These are phyloP conservation scores for Macadamia tetraphylla DNA, from an alignment of 164 flowering plant species.

Conservation along the genomic window DNA sequence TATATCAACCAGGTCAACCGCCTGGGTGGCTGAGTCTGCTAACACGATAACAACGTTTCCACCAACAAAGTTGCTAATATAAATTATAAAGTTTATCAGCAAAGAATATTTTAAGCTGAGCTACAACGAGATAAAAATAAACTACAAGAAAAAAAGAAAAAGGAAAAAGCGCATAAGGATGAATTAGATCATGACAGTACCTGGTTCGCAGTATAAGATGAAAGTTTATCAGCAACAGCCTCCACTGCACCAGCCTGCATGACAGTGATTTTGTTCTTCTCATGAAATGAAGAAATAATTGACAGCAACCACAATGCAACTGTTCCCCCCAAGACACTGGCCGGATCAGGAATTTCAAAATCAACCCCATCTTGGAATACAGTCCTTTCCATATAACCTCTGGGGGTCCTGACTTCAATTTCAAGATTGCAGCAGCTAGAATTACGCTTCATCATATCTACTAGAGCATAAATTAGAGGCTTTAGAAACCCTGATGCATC, in stretches of 20 bases:
- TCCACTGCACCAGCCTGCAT: conserved; percentile 87
- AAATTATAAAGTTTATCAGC: no score
- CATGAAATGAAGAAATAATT: conserved; percentile 52
- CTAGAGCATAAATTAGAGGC: conserved; percentile 54
- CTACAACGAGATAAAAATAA: no score
- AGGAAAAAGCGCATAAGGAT: background rate
- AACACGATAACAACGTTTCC: no score
- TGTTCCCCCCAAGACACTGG: conserved; percentile 60
- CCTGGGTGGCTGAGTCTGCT: no score
- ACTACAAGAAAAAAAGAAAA: background rate
- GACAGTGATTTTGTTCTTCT: conserved; percentile 42
- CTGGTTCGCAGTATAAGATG: conserved; percentile 46
- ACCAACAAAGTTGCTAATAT: no score
- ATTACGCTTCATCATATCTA: conserved; percentile 63
- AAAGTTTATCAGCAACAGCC: conserved; percentile 64
- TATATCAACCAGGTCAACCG: no score
- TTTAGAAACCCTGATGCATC: conserved; percentile 52
- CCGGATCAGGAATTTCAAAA: conserved; percentile 66
- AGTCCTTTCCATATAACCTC: conserved; percentile 50
- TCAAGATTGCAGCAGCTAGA: conserved; percentile 41
- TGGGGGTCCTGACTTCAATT: conserved; percentile 55
- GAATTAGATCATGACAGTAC: conserved; percentile 26
- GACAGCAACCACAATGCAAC: conserved; percentile 78
- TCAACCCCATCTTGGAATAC: conserved; percentile 50
- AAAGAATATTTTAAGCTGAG: no score